Conservation (phyloP, 306 rosid species). For the Cicer bijugum region DNA sequence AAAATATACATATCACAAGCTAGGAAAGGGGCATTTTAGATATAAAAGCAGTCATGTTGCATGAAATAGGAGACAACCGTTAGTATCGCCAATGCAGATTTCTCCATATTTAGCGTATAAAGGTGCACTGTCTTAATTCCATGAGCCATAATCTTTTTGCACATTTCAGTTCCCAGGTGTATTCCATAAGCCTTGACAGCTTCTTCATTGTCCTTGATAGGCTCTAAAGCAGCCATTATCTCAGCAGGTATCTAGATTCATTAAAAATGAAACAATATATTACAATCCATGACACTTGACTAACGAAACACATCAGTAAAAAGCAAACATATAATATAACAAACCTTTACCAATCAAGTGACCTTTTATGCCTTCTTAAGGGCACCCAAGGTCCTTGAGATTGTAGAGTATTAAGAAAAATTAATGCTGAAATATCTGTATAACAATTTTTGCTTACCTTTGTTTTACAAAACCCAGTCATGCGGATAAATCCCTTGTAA, state of each 20-base stretch:
- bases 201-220: constrained; percentile 96
- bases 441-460: constrained; percentile 56
- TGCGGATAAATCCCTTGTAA: constrained; percentile 91
- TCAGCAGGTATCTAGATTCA: constrained; percentile 79
- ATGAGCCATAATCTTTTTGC: constrained; percentile 89
- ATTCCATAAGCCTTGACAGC: constrained; percentile 92
- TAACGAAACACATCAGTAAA: constrained; percentile 30
- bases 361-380: constrained; percentile 10
- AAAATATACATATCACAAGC: constrained; percentile 42
- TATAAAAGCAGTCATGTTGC: too few relatives aligned
- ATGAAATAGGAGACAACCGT: constrained; percentile 53
- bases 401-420: constrained; percentile 21
- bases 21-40: too few relatives aligned
- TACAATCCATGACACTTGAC: constrained; percentile 25
- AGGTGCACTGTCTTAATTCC: constrained; percentile 91
- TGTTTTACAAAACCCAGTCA: constrained; percentile 98
- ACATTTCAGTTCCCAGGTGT: constrained; percentile 95
- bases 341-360: not conserved
- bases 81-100: constrained; percentile 82
- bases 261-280: constrained; percentile 37
- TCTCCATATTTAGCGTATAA: constrained; percentile 94
- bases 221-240: constrained; percentile 81
- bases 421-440: constrained; percentile 25
- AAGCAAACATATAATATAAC: not conserved
- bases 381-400: constrained; percentile 1